Base-by-base conservation (phyloP, 1,139 yeast species). In the Barnettozyma hawaiiensis region DNA sequence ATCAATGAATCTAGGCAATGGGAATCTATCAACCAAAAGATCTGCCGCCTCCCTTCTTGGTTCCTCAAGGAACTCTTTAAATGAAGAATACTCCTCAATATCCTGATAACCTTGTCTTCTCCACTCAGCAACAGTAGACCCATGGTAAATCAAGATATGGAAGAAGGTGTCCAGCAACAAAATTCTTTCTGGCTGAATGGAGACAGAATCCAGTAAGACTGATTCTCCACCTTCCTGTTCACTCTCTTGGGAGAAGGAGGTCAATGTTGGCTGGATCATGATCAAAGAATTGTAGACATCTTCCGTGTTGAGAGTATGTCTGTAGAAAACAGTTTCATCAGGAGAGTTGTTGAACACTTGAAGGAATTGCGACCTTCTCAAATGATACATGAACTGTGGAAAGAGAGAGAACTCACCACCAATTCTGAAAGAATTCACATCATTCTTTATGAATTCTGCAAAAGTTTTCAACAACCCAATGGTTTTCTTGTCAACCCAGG, bases 301-400 rank as follows among this genome's bases (percentile, higher is more conserved):
- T 57, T 83, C 90, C 35, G 78, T 78, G 64, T 76, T 66, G 55
- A 82, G 75, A 12, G 77, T 65, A 55, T 82, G 90, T 52, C 89
- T 71, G 46, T 80, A 73, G 60, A 73, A 84, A 31, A 81, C 71
- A 2, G 89, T 80, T 61, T 84, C 94, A 63, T 84, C 94, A 0
- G 94, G 94, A 1, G 92, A 83, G 53, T 78, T 79, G 60, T 81
- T 81, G 64, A 84, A 84, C 24, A 82, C 81, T 55, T 78, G 81
- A 26, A 83, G 68, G 53, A 83, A 78, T 42, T 76, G 84, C 2
- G 87, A 79, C 45, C 92, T 68, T 56, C 90, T 68, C 51, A 84
- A 67, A 61, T 83, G 89, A 61, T 76, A 84, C 58, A 83, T 65
- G 58, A 82, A 84, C 57, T 83, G 92, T 1, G 92, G 92, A 45